Percentiles rank a stretch among this genome's conserved stretches.
phyloP scores from a whole-genome alignment of 768 basidiomycete species.

The Symmetrospora coprosmae region DNA sequence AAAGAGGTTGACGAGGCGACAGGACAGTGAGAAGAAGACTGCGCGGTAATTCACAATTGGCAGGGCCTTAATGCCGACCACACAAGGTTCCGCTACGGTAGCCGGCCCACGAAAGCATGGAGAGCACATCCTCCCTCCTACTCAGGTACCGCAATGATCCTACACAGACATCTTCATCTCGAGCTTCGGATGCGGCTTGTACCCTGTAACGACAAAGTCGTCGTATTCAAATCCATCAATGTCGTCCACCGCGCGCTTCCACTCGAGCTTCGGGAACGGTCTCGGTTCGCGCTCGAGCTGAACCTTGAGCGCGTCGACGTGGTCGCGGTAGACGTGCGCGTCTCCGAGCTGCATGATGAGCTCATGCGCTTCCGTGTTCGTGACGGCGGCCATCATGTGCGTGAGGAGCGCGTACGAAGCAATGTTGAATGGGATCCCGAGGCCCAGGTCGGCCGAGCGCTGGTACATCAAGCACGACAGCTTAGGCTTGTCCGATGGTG shows the following conservation, averaged over 20 bases:
- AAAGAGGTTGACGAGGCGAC: no score
- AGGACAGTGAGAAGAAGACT: no score
- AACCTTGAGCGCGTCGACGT: slow-evolving; percentile 66
- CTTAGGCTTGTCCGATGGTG: slow-evolving; percentile 43
- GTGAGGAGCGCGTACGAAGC: slow-evolving; percentile 94
- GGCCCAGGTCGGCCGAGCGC: slow-evolving; percentile 88
- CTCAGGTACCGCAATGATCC: background rate
- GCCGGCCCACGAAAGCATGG: no score
- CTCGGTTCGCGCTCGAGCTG: slow-evolving; percentile 67
- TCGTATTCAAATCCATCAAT: slow-evolving; percentile 67
- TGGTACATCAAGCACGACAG: slow-evolving; percentile 96
- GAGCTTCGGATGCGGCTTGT: slow-evolving; percentile 66
- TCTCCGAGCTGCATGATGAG: slow-evolving; percentile 93
- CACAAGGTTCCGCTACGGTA: no score
- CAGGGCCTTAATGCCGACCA: no score
- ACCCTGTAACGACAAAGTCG: slow-evolving; percentile 79
- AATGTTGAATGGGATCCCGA: slow-evolving; percentile 98
- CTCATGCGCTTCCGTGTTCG: slow-evolving; percentile 70
- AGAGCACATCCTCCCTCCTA: no score
- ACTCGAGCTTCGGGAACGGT: slow-evolving; percentile 66
- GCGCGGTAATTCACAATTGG: no score
- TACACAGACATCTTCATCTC: slow-evolving; percentile 94
- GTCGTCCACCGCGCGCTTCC: slow-evolving; percentile 51
- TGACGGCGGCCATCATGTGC: slow-evolving; percentile 92
- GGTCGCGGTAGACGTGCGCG: slow-evolving; percentile 88